Base-by-base conservation (phyloP, 371 early-diverging fungal species). In the Mortierella sp. region DNA sequence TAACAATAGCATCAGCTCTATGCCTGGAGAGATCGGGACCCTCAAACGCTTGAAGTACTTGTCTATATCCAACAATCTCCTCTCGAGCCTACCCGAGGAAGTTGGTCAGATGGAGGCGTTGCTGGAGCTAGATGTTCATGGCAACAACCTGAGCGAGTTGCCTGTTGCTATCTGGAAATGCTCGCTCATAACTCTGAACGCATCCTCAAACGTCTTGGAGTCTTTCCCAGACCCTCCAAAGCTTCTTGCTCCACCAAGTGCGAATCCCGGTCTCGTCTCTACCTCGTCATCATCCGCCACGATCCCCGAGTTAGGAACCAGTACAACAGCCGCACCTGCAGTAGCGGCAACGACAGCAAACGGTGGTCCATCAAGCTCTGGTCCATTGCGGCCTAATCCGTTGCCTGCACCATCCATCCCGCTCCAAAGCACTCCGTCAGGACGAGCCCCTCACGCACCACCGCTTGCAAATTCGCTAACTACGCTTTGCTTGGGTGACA, bases 131-230 rank as follows among this genome's bases (percentile, higher is more conserved):
- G 90, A 91, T 50, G 63, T 91, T 21, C 90, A 92, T 55, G 79
- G 80, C 64, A 94, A 97, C 78, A 85, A 89, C 56, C 66, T 97
- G 34, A 84, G 85, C 47, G 71, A 84, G 41, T 73, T 97, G 0
- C 95, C 96, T 2, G 82, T 86, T 10, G 93, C 93, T 41, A 93
- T 97, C n/a, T 96, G 96, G 96, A 70, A 85, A 45, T 91, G 93
- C 77, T 76, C 87, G 16, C 83, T 97, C n/a, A 77, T 80, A 44
- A 53, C 76, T 13, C 69, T 94, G 21, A 95, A 94, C 49, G 83
- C 87, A 25, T 94, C 91, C 3, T 92, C 92, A 22, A 97, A 97
- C 60, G 57, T 91, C 19, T 77, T 97, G 13, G 88, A 86, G 48
- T 61, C 78, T 31, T 92, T 93, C 74, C 92, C 90, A 19, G 82